Percentiles rank a stretch among this genome's conserved stretches.
Conservation (phyloP, 1,139 yeast genomes). For the Yamadazyma taylorii region DNA sequence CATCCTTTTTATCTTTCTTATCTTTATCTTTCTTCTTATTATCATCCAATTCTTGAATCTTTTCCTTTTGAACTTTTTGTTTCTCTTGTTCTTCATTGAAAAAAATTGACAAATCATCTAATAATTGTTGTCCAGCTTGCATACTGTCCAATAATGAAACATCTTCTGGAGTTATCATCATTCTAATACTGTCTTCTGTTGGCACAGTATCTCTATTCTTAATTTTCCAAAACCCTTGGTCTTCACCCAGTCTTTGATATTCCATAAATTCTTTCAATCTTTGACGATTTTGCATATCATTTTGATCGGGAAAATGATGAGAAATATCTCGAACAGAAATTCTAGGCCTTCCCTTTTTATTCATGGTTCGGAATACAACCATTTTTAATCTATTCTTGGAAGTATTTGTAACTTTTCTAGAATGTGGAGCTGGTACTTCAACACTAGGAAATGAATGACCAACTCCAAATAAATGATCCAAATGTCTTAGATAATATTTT, state of each 20-base stretch:
- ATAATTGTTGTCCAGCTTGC: constrained; percentile 87
- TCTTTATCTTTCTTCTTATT: constrained; percentile 22
- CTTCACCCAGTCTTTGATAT: constrained; percentile 91
- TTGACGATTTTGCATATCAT: constrained; percentile 96
- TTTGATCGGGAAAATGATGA: constrained; percentile 93
- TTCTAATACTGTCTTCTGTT: constrained; percentile 71
- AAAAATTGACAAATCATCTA: constrained; percentile 53
- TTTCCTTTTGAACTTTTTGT: constrained; percentile 27
- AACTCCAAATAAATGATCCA: constrained; percentile 76
- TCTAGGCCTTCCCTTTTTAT: constrained; percentile 71
- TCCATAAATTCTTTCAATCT: constrained; percentile 97
- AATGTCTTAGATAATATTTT: constrained; percentile 52
- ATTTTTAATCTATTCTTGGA: constrained; percentile 87
- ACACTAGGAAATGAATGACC: constrained; percentile 94
- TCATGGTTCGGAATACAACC: constrained; percentile 89
- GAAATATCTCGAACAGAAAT: constrained; percentile 86
- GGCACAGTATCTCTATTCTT: constrained; percentile 69
- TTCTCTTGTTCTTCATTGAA: constrained; percentile 20
- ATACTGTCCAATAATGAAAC: constrained; percentile 82
- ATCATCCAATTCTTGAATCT: constrained; percentile 28
- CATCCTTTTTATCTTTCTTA: constrained; percentile 30
- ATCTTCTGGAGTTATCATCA: constrained; percentile 94
- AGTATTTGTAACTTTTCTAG: constrained; percentile 92
- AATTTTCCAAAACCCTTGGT: constrained; percentile 94
- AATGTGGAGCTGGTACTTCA: constrained; percentile 97